These are phyloP conservation scores for Hippophae rhamnoides DNA, from an alignment of 306 rosid species.

Conservation along the genomic window DNA sequence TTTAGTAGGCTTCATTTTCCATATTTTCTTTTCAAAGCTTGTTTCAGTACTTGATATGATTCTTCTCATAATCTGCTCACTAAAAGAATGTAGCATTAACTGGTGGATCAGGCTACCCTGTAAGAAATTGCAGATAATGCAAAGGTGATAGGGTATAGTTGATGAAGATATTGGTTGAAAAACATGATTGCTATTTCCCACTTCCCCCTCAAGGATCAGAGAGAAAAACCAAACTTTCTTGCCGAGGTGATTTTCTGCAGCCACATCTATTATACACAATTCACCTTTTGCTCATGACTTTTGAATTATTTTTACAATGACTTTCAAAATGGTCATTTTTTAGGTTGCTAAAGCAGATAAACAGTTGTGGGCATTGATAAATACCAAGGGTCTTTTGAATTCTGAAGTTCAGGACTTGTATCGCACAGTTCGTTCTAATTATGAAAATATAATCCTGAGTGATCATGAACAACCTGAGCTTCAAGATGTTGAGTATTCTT, in stretches of 20 bases:
- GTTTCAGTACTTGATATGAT: background rate
- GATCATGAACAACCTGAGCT: conserved; percentile 43
- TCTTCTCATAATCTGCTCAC: background rate
- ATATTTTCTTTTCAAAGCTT: conserved; percentile 3
- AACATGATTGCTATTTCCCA: conserved; percentile 35
- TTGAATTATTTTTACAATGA: background rate
- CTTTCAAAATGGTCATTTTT: conserved; percentile 17
- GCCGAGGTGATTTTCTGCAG: conserved; percentile 43
- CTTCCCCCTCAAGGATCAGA: conserved; percentile 24
- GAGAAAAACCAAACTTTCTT: conserved; percentile 33
- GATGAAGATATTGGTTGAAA: conserved; percentile 14
- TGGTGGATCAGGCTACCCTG: conserved; percentile 13
- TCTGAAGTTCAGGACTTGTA: conserved; percentile 55
- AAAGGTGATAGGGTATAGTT: conserved; percentile 16
- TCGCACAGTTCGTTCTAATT: conserved; percentile 48
- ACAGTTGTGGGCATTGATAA: conserved; percentile 60
- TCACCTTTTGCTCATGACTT: conserved; percentile 1
- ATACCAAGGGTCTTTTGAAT: conserved; percentile 61
- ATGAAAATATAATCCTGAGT: conserved; percentile 48
- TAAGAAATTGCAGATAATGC: conserved; percentile 12
- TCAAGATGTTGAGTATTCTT: conserved; percentile 82
- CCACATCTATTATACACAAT: conserved; percentile 10
- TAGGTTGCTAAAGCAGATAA: conserved; percentile 61
- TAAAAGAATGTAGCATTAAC: conserved; percentile 4
- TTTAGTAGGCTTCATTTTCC: background rate